phyloP scores from a whole-genome alignment of 2,329 filamentous ascomycete species.

The Tolypocladium sp. region DNA sequence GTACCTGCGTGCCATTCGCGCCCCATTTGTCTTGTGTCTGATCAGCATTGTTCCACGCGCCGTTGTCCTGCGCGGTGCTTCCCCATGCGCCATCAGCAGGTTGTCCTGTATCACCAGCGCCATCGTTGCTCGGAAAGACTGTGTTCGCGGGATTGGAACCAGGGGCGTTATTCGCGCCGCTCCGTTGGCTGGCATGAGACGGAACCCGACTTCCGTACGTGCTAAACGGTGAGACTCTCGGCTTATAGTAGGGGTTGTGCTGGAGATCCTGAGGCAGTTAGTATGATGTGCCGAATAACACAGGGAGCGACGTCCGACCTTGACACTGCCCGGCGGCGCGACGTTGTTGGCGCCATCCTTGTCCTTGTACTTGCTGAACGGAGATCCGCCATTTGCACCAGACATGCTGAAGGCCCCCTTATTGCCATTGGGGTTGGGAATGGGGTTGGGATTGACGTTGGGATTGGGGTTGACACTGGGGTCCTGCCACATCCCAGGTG shows the following conservation, averaged over 20 bases:
- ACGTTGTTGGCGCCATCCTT: constrained; percentile 19
- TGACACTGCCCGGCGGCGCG: constrained; percentile 10
- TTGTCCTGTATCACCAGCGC: not conserved
- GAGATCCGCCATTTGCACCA: constrained; percentile 4
- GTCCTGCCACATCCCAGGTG: not conserved
- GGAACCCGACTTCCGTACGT: constrained; percentile 6
- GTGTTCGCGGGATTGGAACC: not conserved
- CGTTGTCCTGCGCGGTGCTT: not conserved
- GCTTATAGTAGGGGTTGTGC: constrained; percentile 16
- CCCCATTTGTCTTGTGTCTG: constrained; percentile 1
- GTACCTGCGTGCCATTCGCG: not conserved
- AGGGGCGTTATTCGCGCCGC: not conserved
- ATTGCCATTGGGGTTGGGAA: not conserved
- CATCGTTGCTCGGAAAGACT: not conserved
- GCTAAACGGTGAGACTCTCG: constrained; percentile 12
- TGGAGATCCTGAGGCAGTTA: constrained; percentile 1
- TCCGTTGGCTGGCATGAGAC: constrained; percentile 2
- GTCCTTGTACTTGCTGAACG: constrained; percentile 12
- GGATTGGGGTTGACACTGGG: not conserved
- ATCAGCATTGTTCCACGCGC: constrained; percentile 2
- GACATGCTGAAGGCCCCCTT: constrained; percentile 8
- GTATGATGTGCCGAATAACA: not conserved
- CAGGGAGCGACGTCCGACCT: not conserved
- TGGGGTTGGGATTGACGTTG: not conserved
- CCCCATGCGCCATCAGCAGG: not conserved